A percentile compares a stretch with the other conserved stretches of the same genome.
These are phyloP conservation scores for Stachybotrys chartarum DNA, from an alignment of 2,329 filamentous ascomycete genomes.

Conservation along the genomic window DNA sequence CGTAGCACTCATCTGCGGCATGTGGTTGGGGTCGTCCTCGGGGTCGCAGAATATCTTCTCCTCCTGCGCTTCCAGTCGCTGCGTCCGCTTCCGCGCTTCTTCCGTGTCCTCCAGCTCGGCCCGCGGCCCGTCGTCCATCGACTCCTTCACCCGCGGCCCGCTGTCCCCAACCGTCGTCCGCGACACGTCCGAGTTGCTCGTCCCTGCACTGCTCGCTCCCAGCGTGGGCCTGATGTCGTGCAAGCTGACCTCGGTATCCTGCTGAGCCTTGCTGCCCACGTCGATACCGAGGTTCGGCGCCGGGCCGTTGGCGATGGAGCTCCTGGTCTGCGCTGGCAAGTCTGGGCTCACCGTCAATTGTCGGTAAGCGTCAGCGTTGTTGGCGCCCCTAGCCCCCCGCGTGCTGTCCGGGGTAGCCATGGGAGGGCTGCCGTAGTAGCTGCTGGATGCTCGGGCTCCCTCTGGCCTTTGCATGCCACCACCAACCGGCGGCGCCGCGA, in stretches of 20 bases:
- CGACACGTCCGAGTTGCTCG: conserved; percentile 1
- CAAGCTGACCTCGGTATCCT: conserved; percentile 20
- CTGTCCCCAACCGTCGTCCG: conserved; percentile 1
- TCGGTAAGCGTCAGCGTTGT: not conserved
- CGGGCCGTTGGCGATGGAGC: not conserved
- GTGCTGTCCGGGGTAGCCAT: not conserved
- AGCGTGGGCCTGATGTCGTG: conserved; percentile 25
- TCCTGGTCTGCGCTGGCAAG: not conserved
- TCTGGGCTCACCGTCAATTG: not conserved
- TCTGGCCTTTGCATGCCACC: not conserved
- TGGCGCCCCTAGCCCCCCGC: not conserved
- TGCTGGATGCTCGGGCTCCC: not conserved
- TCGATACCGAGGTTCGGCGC: conserved; percentile 3
- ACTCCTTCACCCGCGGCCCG: not conserved
- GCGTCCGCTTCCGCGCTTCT: conserved; percentile 36
- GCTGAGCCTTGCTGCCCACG: conserved; percentile 5
- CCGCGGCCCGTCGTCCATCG: conserved; percentile 1
- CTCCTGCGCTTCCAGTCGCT: conserved; percentile 37
- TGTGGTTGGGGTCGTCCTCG: conserved; percentile 22
- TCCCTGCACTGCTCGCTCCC: not conserved
- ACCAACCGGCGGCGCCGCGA: not conserved
- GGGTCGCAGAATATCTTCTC: conserved; percentile 44
- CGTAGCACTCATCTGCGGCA: conserved; percentile 56
- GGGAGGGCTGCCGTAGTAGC: not conserved
- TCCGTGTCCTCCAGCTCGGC: conserved; percentile 33